Conservation (phyloP, 2,329 filamentous ascomycete species). For the Epichloe sp. region DNA sequence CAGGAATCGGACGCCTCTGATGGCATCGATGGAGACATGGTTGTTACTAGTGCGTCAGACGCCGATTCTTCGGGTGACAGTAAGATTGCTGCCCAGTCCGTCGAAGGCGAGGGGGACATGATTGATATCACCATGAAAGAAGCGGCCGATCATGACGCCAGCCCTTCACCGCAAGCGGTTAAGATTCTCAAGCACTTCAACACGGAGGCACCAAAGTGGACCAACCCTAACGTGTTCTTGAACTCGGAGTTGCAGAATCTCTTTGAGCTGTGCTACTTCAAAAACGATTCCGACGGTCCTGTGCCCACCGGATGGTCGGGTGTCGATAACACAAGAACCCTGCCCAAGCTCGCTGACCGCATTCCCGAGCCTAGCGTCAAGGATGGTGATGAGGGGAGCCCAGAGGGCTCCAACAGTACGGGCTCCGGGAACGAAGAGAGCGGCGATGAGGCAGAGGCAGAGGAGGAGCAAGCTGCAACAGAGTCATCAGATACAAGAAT, state of each 20-base stretch:
- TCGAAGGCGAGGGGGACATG: conserved; percentile 80
- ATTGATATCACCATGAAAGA: conserved; percentile 83
- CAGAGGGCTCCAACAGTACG: conserved; percentile 32
- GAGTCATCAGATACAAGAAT: conserved; percentile 35
- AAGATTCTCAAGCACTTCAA: conserved; percentile 34
- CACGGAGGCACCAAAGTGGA: conserved; percentile 37
- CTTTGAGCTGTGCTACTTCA: conserved; percentile 63
- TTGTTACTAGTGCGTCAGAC: conserved; percentile 50
- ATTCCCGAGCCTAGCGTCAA: conserved; percentile 27
- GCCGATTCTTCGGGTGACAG: conserved; percentile 55
- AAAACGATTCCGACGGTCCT: conserved; percentile 35
- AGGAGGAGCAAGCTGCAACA: conserved; percentile 25
- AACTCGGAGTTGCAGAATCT: conserved; percentile 52
- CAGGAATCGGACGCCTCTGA: conserved; percentile 34
- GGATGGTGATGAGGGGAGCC: conserved; percentile 35
- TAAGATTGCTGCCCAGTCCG: conserved; percentile 62
- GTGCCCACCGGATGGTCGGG: conserved; percentile 59
- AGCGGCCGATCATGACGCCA: conserved; percentile 14
- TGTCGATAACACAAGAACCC: conserved; percentile 44
- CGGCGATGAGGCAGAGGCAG: conserved; percentile 36
- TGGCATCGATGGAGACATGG: conserved; percentile 52
- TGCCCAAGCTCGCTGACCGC: conserved; percentile 38
- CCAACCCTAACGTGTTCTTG: conserved; percentile 42
- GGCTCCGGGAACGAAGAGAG: conserved; percentile 38
- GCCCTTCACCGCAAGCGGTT: conserved; percentile 9